Evolutionary conservation across 1,139 yeast genomes (phyloP).

Genomic region (Hyphopichia wangnamkhiaoensis): DNA sequence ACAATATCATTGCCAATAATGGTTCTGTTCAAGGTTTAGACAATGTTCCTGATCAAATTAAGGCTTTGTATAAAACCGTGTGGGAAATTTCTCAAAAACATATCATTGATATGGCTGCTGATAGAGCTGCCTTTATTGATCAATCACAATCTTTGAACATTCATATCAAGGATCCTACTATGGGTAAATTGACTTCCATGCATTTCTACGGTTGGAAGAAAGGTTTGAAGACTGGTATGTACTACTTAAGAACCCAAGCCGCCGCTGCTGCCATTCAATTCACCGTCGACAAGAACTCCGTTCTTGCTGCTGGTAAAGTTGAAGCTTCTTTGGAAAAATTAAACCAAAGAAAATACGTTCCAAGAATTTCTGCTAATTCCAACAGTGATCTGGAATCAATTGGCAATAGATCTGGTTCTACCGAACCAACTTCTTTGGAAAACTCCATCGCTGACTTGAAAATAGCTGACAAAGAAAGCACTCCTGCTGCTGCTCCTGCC

Average conservation of each 20-base stretch:
- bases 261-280: conserved; percentile 65
- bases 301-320: conserved; percentile 46
- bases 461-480: conserved; percentile 19
- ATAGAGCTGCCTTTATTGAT: conserved; percentile 59
- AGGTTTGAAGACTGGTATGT: conserved; percentile 66
- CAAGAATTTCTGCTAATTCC: conserved; percentile 28
- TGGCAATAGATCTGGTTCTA: conserved; percentile 36
- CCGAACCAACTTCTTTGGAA: conserved; percentile 53
- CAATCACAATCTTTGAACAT: conserved; percentile 64
- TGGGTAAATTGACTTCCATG: conserved; percentile 60
- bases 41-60: conserved; percentile 52
- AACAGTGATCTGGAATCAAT: conserved; percentile 33
- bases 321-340: conserved; percentile 58
- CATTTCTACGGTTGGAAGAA: conserved; percentile 66
- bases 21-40: conserved; percentile 58
- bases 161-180: conserved; percentile 55
- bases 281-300: conserved; percentile 49
- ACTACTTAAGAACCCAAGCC: conserved; percentile 62
- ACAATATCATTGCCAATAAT: conserved; percentile 50
- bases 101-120: conserved; percentile 62
- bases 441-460: conserved; percentile 48
- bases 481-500: conserved; percentile 14
- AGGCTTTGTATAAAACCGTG: conserved; percentile 55
- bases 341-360: conserved; percentile 52
- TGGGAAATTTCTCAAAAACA: conserved; percentile 63